Percentiles rank a stretch among this genome's conserved stretches.
phyloP scores from a whole-genome alignment of 2,329 filamentous ascomycete genomes.

The Alternaria alternata region DNA sequence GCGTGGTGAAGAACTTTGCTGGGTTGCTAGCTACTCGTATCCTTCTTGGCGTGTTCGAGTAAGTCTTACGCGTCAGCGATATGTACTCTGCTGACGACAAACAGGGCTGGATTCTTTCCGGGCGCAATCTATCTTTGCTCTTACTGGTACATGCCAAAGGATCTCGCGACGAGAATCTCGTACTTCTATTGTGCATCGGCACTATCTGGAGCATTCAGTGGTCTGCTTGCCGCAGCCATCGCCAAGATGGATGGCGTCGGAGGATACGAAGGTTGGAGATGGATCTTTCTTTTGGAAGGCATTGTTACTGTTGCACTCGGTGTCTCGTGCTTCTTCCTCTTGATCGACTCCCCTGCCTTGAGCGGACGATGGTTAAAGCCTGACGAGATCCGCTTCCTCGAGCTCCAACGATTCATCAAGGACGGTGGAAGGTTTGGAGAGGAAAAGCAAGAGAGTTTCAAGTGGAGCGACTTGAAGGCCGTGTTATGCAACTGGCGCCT shows the following conservation, averaged over 20 bases:
- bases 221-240: conserved; percentile 52
- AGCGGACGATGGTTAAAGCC: conserved; percentile 29
- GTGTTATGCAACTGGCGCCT: conserved; percentile 38
- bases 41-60: conserved; percentile 26
- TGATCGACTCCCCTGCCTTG: conserved; percentile 35
- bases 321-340: conserved; percentile 35
- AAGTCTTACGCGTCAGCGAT: not conserved
- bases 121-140: conserved; percentile 48
- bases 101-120: conserved; percentile 40
- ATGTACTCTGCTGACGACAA: not conserved
- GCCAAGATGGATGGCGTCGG: conserved; percentile 50
- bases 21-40: not conserved
- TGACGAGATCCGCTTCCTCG: conserved; percentile 37
- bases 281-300: conserved; percentile 56
- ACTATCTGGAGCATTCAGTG: conserved; percentile 52
- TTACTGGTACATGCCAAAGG: conserved; percentile 48
- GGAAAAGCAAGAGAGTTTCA: conserved; percentile 27
- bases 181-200: conserved; percentile 51
- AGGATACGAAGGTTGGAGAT: conserved; percentile 54
- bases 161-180: conserved; percentile 45
- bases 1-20: not conserved
- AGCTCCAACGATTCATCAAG: conserved; percentile 32
- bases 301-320: conserved; percentile 42
- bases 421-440: conserved; percentile 29
- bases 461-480: conserved; percentile 37